Evolutionary conservation across 768 basidiomycete species (phyloP).

Genomic region (Kwoniella sp.): DNA sequence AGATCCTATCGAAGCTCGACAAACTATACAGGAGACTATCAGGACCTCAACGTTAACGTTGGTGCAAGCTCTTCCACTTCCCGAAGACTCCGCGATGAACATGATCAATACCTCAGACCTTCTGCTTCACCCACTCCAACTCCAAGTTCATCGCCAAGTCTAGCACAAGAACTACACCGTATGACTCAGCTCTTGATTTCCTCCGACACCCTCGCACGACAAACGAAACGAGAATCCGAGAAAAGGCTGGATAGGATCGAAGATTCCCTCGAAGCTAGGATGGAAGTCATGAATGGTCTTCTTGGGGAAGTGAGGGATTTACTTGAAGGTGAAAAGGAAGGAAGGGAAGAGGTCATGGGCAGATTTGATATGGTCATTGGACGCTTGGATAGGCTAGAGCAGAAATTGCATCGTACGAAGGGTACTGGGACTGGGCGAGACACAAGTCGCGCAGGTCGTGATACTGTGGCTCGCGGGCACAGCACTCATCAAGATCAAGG

Average conservation of each 20-base stretch:
- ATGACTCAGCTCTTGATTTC: conserved; percentile 8
- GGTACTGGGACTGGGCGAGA: too few relatives aligned
- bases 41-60: background rate
- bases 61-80: background rate
- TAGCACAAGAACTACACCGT: conserved; percentile 9
- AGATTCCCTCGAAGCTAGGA: conserved; percentile 1
- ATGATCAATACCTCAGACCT: background rate
- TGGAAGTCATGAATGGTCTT: conserved; percentile 1
- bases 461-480: background rate
- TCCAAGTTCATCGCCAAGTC: background rate
- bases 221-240: background rate
- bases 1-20: too few relatives aligned
- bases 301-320: background rate
- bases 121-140: background rate
- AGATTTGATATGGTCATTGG: background rate
- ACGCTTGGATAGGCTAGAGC: background rate
- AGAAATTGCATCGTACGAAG: conserved; percentile 1
- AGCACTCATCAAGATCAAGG: background rate
- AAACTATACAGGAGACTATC: too few relatives aligned
- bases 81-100: background rate
- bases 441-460: too few relatives aligned
- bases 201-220: background rate
- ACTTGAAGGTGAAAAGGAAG: background rate
- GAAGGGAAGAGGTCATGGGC: background rate
- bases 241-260: background rate